Evolutionary conservation across 139 green algal genomes (phyloP).

Genomic region (Bryopsis sp.): DNA sequence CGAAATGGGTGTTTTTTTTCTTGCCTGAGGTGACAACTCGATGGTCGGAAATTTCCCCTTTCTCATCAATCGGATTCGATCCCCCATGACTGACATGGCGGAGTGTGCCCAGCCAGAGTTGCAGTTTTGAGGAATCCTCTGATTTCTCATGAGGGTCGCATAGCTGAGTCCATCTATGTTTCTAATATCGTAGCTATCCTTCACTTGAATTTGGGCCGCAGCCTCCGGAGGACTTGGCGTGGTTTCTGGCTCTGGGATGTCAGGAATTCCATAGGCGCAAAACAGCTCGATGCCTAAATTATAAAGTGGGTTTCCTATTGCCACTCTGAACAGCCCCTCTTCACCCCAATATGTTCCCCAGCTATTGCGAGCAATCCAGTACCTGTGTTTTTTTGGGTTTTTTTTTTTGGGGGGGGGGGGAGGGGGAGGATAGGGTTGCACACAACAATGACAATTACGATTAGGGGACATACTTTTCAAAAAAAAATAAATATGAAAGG

Average conservation of each 20-base stretch:
- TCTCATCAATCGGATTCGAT: slow-evolving; percentile 34
- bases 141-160: slow-evolving; percentile 9
- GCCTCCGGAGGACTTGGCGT: neutral
- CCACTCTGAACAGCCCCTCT: too few relatives aligned
- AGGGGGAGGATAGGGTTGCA: too few relatives aligned
- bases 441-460: too few relatives aligned
- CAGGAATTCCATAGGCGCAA: too few relatives aligned
- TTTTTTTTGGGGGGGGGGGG: too few relatives aligned
- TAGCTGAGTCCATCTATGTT: slow-evolving; percentile 8
- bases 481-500: too few relatives aligned
- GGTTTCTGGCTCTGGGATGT: neutral
- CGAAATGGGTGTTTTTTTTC: neutral
- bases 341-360: too few relatives aligned
- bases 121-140: slow-evolving; percentile 1
- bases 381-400: too few relatives aligned
- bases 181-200: slow-evolving; percentile 1
- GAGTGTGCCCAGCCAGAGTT: slow-evolving; percentile 8
- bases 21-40: slow-evolving; percentile 8
- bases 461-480: too few relatives aligned
- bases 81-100: slow-evolving; percentile 4
- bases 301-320: too few relatives aligned
- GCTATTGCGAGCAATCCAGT: too few relatives aligned
- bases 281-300: too few relatives aligned
- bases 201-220: neutral
- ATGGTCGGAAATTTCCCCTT: slow-evolving; percentile 33